These are phyloP conservation scores for Trichosporon faecale DNA, from an alignment of 1,284 basidiomycete genomes.

Conservation along the genomic window DNA sequence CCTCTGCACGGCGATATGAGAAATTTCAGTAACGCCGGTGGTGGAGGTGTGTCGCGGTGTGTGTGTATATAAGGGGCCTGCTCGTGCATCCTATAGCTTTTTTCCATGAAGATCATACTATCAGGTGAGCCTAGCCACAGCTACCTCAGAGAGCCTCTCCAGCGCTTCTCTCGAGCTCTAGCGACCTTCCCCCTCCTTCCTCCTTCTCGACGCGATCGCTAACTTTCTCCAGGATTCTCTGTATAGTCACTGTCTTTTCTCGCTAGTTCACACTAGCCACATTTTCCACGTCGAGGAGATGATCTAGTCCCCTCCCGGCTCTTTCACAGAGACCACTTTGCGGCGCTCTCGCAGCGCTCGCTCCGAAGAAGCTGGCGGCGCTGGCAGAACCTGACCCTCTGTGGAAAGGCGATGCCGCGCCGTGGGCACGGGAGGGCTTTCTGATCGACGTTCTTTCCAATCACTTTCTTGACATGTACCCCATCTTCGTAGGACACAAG, in stretches of 20 bases:
- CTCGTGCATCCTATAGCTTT: conserved; percentile 5
- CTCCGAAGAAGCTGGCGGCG: conserved; percentile 50
- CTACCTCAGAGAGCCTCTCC: background rate
- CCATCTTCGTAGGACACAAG: background rate
- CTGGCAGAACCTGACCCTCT: conserved; percentile 28
- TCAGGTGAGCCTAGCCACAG: conserved; percentile 9
- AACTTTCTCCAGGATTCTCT: conserved; percentile 44
- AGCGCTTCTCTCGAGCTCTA: background rate
- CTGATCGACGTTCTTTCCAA: conserved; percentile 44
- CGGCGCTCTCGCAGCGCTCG: conserved; percentile 23
- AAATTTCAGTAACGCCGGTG: conserved; percentile 11
- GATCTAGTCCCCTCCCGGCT: conserved; percentile 49
- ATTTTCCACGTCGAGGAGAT: conserved; percentile 53
- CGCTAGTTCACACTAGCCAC: conserved; percentile 53
- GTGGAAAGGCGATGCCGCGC: conserved; percentile 28
- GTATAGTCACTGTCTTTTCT: conserved; percentile 50
- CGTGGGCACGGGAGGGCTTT: conserved; percentile 50
- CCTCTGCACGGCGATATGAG: background rate
- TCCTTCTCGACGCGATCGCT: conserved; percentile 8
- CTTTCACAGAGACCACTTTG: conserved; percentile 49
- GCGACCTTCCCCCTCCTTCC: background rate
- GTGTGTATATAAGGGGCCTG: background rate
- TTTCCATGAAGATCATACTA: conserved; percentile 12
- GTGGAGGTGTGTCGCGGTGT: background rate
- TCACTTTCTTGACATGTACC: conserved; percentile 13